Evolutionary conservation across 805 yeast genomes (phyloP).

Genomic region (Pichia insulana): DNA sequence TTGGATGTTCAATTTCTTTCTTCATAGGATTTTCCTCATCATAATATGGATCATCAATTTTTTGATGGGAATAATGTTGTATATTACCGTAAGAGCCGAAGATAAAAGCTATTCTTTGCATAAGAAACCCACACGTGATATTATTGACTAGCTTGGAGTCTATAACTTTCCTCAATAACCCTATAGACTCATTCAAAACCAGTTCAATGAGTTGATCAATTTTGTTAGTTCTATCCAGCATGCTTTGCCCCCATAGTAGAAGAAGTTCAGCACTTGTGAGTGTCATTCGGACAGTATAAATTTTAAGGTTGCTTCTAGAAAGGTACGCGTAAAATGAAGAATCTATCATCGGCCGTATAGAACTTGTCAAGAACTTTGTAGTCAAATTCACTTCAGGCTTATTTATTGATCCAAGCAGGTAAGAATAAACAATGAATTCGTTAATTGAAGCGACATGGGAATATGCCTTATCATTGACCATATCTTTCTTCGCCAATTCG

Average conservation of each 20-base stretch:
- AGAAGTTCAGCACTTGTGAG: conserved; percentile 66
- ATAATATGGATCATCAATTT: conserved; percentile 12
- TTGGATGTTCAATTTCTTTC: conserved; percentile 29
- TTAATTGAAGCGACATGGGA: conserved; percentile 72
- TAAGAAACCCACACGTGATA: conserved; percentile 31
- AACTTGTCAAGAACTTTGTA: conserved; percentile 42
- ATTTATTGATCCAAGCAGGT: conserved; percentile 46
- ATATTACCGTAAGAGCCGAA: conserved; percentile 23
- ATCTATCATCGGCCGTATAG: conserved; percentile 55
- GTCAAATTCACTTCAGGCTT: conserved; percentile 28
- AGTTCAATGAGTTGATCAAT: conserved; percentile 20
- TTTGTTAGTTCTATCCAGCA: conserved; percentile 5
- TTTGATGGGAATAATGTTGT: too few species aligned
- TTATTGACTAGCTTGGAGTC: conserved; percentile 38
- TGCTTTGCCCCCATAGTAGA: conserved; percentile 31
- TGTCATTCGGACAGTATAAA: conserved; percentile 62
- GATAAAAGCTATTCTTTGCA: conserved; percentile 31
- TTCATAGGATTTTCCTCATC: conserved; percentile 30
- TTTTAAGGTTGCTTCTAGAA: conserved; percentile 59
- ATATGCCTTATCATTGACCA: conserved; percentile 72
- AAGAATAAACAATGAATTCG: conserved; percentile 75
- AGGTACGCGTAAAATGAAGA: conserved; percentile 66
- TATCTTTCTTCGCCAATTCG: conserved; percentile 73
- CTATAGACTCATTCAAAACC: conserved; percentile 39
- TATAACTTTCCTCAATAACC: conserved; percentile 34